phyloP scores from a whole-genome alignment of 768 basidiomycete genomes.

The Lentinula edodes region DNA sequence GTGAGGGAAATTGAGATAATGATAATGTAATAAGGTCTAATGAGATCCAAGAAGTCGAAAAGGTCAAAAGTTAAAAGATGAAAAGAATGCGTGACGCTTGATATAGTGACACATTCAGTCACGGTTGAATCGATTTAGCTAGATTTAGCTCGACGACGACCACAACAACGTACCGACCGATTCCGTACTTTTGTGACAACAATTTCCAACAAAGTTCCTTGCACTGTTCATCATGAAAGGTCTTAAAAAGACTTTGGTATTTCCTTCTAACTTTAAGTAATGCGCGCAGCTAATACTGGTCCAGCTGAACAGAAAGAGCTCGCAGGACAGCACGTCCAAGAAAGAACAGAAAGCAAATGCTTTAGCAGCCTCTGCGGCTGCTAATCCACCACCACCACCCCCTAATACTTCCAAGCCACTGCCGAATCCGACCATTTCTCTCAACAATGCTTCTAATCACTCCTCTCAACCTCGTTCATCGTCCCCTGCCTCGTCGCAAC shows the following conservation, averaged over 20 bases:
- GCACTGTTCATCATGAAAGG: slow-evolving; percentile 57
- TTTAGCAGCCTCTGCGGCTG: slow-evolving; percentile 22
- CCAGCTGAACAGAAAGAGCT: slow-evolving; percentile 66
- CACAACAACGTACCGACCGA: not conserved
- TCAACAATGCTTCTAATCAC: slow-evolving; percentile 21
- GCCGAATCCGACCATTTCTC: slow-evolving; percentile 37
- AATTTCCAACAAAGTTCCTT: not conserved
- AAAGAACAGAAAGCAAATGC: slow-evolving; percentile 54
- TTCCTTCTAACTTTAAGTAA: slow-evolving; percentile 15
- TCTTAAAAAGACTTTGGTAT: slow-evolving; percentile 77
- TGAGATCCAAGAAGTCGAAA: not conserved
- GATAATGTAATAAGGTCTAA: not conserved
- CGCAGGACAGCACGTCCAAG: slow-evolving; percentile 64
- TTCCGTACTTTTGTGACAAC: not conserved
- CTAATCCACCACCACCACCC: slow-evolving; percentile 53
- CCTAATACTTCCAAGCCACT: slow-evolving; percentile 63
- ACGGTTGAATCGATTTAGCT: slow-evolving; percentile 1
- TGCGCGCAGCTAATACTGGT: slow-evolving; percentile 16
- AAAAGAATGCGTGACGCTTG: not conserved
- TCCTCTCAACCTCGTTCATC: slow-evolving; percentile 39
- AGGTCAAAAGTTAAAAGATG: not conserved
- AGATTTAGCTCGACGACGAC: not conserved
- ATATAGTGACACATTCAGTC: not conserved
- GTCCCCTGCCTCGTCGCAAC: slow-evolving; percentile 31
- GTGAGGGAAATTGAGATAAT: not conserved